A percentile compares a stretch with the other conserved stretches of the same genome.
Evolutionary conservation across 2,329 filamentous ascomycete species (phyloP).

Genomic region (Exophiala bonariae): DNA sequence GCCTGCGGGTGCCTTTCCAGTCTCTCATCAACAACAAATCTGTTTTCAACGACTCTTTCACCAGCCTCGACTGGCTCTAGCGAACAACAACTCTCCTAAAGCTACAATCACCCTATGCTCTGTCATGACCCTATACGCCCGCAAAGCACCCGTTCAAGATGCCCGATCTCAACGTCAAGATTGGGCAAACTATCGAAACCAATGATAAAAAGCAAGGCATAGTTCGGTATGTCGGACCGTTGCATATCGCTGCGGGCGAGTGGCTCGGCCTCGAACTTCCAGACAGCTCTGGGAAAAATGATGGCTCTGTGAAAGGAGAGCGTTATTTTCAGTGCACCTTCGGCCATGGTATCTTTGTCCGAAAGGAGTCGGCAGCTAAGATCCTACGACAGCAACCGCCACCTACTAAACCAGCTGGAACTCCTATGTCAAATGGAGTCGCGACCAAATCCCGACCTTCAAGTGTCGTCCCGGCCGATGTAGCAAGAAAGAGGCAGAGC

Average conservation of each 20-base stretch:
- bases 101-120: too few relatives aligned
- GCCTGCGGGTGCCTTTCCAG: too few relatives aligned
- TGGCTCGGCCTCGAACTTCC: constrained; percentile 92
- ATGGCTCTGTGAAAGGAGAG: constrained; percentile 84
- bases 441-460: constrained; percentile 39
- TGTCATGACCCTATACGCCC: constrained; percentile 18
- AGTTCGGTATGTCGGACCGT: constrained; percentile 75
- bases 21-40: too few relatives aligned
- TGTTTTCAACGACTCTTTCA: too few relatives aligned
- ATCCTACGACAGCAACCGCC: constrained; percentile 52
- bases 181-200: constrained; percentile 76
- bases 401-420: constrained; percentile 30
- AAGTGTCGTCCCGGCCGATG: constrained; percentile 52
- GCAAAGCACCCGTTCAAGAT: constrained; percentile 26
- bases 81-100: too few relatives aligned
- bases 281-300: constrained; percentile 83
- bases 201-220: constrained; percentile 73
- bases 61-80: too few relatives aligned
- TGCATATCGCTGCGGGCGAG: constrained; percentile 76
- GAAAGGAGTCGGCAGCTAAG: constrained; percentile 66
- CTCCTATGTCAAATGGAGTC: constrained; percentile 31
- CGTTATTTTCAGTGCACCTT: constrained; percentile 80
- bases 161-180: constrained; percentile 38
- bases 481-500: constrained; percentile 63
- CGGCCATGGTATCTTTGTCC: constrained; percentile 80